phyloP scores from a whole-genome alignment of 164 flowering plant genomes.

The Malania oleifera region DNA sequence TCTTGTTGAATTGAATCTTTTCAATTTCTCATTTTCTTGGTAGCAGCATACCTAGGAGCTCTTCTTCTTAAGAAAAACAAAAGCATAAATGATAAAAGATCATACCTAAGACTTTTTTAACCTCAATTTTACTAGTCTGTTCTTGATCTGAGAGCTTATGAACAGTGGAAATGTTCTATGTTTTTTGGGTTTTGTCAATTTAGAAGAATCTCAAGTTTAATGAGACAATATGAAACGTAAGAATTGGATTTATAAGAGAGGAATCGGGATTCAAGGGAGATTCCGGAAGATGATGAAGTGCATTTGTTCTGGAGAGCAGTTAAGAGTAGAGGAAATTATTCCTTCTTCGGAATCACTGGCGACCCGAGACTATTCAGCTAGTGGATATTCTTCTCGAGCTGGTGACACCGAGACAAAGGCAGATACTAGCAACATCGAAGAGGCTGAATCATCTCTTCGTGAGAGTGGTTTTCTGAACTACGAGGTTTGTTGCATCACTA shows the following conservation, averaged over 20 bases:
- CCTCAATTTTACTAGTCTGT: not conserved
- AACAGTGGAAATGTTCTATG: constrained; percentile 12
- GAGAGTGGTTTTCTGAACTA: constrained; percentile 73
- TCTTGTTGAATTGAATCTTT: no score
- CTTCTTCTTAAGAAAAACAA: no score
- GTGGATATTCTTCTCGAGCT: constrained; percentile 64
- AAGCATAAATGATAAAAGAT: no score
- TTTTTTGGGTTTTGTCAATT: constrained; percentile 16
- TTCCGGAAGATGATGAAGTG: constrained; percentile 65
- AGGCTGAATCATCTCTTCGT: constrained; percentile 88
- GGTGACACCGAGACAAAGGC: constrained; percentile 51
- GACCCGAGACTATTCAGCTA: constrained; percentile 74
- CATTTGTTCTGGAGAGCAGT: constrained; percentile 60
- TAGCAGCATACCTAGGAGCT: no score
- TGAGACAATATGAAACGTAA: constrained; percentile 42
- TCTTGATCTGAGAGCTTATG: constrained; percentile 1
- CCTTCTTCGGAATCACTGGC: constrained; percentile 78
- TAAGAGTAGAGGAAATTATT: constrained; percentile 42
- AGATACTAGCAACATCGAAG: constrained; percentile 78
- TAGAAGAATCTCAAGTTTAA: constrained; percentile 19
- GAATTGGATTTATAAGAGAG: constrained; percentile 29
- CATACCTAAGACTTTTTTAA: not conserved
- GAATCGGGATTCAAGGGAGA: constrained; percentile 20
- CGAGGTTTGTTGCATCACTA: constrained; percentile 54
- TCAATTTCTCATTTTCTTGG: no score